phyloP scores from a whole-genome alignment of 2,329 filamentous ascomycete species.

The Epichloe sp. region DNA sequence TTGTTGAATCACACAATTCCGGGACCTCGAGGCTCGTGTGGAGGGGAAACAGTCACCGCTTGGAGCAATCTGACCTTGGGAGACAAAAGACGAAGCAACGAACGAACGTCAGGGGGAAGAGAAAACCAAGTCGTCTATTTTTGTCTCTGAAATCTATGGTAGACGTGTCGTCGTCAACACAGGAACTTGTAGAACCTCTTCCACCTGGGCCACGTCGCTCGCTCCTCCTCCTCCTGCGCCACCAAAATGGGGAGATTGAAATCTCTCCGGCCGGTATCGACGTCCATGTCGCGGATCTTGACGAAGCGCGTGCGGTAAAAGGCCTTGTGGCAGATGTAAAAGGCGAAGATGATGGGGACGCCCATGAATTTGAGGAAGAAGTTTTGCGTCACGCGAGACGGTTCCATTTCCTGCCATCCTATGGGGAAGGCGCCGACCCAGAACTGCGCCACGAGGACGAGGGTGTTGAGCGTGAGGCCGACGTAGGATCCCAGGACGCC shows the following conservation, averaged over 20 bases:
- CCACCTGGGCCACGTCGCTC: conserved; percentile 58
- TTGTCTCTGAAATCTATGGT: not conserved
- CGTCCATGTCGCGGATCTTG: conserved; percentile 62
- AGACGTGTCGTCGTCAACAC: conserved; percentile 33
- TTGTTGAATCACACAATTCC: too few species aligned
- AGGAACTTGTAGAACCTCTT: conserved; percentile 63
- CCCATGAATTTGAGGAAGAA: conserved; percentile 68
- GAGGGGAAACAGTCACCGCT: too few species aligned
- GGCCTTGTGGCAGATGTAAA: conserved; percentile 63
- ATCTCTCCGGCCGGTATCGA: conserved; percentile 74
- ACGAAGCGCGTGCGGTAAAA: conserved; percentile 58
- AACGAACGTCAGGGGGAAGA: too few species aligned
- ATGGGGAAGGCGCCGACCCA: conserved; percentile 77
- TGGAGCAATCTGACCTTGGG: too few species aligned
- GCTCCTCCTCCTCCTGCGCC: conserved; percentile 67
- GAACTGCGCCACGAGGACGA: conserved; percentile 74
- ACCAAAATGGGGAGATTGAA: conserved; percentile 69
- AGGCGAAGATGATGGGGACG: conserved; percentile 51
- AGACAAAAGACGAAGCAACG: too few species aligned
- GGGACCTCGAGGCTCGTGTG: too few species aligned
- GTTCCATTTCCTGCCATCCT: conserved; percentile 33
- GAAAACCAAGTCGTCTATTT: not conserved
- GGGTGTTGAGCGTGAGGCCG: conserved; percentile 59
- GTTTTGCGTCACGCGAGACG: conserved; percentile 36
- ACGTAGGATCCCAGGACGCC: conserved; percentile 71